These are phyloP conservation scores for Tinospora cordifolia DNA, from an alignment of 164 flowering plant species.

Conservation along the genomic window DNA sequence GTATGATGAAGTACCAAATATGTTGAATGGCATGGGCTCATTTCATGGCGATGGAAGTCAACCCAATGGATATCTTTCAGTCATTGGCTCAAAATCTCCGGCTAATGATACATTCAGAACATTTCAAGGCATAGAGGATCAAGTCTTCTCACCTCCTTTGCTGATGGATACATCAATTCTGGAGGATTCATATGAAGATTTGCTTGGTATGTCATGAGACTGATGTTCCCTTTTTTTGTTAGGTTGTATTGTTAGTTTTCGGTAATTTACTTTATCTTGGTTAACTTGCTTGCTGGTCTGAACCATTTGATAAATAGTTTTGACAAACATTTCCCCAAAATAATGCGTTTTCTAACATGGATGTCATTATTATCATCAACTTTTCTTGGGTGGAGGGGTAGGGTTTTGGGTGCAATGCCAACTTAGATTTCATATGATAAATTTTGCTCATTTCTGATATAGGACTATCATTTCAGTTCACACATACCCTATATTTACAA, in stretches of 20 bases:
- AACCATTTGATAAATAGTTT: background rate
- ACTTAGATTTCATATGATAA: too few species aligned
- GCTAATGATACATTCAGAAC: slow-evolving; percentile 35
- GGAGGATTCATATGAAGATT: slow-evolving; percentile 76
- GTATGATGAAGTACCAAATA: slow-evolving; percentile 33
- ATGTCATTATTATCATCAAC: too few species aligned
- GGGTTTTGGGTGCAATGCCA: too few species aligned
- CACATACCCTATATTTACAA: background rate
- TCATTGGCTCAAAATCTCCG: slow-evolving; percentile 34
- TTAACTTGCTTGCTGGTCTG: background rate
- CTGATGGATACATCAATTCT: slow-evolving; percentile 69
- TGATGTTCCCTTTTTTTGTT: background rate
- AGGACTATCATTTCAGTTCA: too few species aligned
- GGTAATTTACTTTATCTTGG: background rate
- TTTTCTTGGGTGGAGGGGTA: too few species aligned
- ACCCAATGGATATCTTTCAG: slow-evolving; percentile 55
- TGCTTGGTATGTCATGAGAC: slow-evolving; percentile 64
- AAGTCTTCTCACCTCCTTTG: slow-evolving; percentile 88
- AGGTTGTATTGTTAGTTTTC: too few species aligned
- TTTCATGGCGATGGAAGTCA: slow-evolving; percentile 34
- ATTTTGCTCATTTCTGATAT: too few species aligned
- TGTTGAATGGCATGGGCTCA: slow-evolving; percentile 38
- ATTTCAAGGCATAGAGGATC: slow-evolving; percentile 55
- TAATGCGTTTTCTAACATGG: too few species aligned
- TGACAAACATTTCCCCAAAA: background rate